Conservation (phyloP, 2,329 filamentous ascomycete species). For the Fusarium xyrophilum region DNA sequence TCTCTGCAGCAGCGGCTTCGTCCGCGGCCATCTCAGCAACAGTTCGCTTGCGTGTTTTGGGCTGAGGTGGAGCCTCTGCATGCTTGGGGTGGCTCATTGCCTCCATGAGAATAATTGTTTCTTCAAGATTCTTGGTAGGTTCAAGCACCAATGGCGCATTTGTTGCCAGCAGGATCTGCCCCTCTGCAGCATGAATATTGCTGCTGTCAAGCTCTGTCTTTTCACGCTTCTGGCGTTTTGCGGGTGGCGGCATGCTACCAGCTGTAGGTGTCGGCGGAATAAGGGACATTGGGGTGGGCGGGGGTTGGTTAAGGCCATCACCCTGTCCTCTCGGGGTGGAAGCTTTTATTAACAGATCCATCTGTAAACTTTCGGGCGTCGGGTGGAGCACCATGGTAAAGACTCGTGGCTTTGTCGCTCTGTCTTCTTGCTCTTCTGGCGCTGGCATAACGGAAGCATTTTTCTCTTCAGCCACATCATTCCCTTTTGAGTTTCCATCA, state of each 20-base stretch:
- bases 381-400: slow-evolving; percentile 85
- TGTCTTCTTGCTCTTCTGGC: slow-evolving; percentile 52
- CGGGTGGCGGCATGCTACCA: slow-evolving; percentile 63
- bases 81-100: slow-evolving; percentile 79
- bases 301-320: slow-evolving; percentile 58
- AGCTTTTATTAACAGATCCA: slow-evolving; percentile 78
- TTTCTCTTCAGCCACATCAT: slow-evolving; percentile 52
- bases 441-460: slow-evolving; percentile 61
- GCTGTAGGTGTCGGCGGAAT: slow-evolving; percentile 69
- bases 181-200: slow-evolving; percentile 77
- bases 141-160: slow-evolving; percentile 79
- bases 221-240: slow-evolving; percentile 73
- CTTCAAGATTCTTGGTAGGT: slow-evolving; percentile 71
- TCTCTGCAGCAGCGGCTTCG: slow-evolving; percentile 86
- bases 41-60: slow-evolving; percentile 90
- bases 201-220: slow-evolving; percentile 78
- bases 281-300: slow-evolving; percentile 68
- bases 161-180: slow-evolving; percentile 75
- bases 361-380: slow-evolving; percentile 75
- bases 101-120: slow-evolving; percentile 75
- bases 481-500: slow-evolving; percentile 36
- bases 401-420: slow-evolving; percentile 61
- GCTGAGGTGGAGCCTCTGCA: slow-evolving; percentile 75
- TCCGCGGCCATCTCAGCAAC: slow-evolving; percentile 94
- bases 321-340: slow-evolving; percentile 66